phyloP scores from a whole-genome alignment of 1,139 yeast genomes.

The Ashbya aceris region DNA sequence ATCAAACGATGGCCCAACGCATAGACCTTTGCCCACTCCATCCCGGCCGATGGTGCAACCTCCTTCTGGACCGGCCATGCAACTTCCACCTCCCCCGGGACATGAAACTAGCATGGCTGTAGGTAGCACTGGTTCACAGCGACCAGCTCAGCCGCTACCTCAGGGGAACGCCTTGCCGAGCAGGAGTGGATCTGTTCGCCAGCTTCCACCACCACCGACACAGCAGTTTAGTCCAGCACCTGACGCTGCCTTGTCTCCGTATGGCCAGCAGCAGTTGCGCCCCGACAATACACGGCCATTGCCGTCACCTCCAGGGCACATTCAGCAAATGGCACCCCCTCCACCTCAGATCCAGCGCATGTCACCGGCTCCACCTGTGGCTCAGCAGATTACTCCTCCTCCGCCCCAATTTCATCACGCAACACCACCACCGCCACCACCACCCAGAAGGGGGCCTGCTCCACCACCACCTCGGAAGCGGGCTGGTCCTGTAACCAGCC shows the following conservation, averaged over 20 bases:
- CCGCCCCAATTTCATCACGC: conserved; percentile 24
- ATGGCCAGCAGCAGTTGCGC: too few relatives aligned
- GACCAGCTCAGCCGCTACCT: neutral
- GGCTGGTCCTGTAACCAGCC: conserved; percentile 17
- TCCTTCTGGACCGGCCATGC: neutral
- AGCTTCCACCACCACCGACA: too few relatives aligned
- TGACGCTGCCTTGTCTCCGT: too few relatives aligned
- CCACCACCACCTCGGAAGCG: conserved; percentile 33
- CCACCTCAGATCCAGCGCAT: too few relatives aligned
- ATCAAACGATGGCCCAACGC: too few relatives aligned
- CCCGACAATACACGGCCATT: neutral
- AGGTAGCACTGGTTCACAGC: too few relatives aligned
- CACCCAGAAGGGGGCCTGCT: conserved; percentile 31
- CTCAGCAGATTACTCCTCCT: conserved; percentile 32
- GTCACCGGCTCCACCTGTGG: conserved; percentile 15
- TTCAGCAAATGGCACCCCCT: too few relatives aligned
- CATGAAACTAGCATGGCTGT: neutral
- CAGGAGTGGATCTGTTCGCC: too few relatives aligned
- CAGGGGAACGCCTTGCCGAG: conserved; percentile 3
- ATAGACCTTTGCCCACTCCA: too few relatives aligned
- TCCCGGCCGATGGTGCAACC: neutral
- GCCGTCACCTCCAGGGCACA: neutral
- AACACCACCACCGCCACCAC: conserved; percentile 35
- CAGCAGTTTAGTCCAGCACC: too few relatives aligned
- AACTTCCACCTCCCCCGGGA: neutral